phyloP scores from a whole-genome alignment of 805 yeast species.

The Myxozyma geophila region DNA sequence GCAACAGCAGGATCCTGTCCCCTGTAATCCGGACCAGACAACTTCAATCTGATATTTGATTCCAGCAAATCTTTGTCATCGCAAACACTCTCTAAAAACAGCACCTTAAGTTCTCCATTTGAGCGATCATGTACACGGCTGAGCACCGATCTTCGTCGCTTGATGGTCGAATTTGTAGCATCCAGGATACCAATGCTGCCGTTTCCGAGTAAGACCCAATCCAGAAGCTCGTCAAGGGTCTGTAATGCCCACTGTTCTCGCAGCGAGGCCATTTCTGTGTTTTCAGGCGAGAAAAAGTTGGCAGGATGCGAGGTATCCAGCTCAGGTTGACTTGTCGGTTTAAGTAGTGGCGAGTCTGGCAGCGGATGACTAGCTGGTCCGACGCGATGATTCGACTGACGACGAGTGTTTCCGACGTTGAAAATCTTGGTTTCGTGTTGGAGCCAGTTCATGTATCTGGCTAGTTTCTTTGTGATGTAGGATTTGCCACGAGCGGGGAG shows the following conservation, averaged over 20 bases:
- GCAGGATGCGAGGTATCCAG: slow-evolving; percentile 63
- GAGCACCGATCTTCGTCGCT: slow-evolving; percentile 68
- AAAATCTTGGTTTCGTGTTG: slow-evolving; percentile 89
- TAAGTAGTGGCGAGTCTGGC: slow-evolving; percentile 48
- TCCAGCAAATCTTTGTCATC: slow-evolving; percentile 79
- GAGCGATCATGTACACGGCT: slow-evolving; percentile 43
- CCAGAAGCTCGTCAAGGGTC: slow-evolving; percentile 80
- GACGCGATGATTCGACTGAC: slow-evolving; percentile 63
- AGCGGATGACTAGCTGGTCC: slow-evolving; percentile 75
- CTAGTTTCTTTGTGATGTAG: slow-evolving; percentile 86
- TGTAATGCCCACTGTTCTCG: slow-evolving; percentile 97
- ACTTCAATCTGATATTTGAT: slow-evolving; percentile 78
- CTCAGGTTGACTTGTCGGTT: slow-evolving; percentile 4
- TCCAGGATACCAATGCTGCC: slow-evolving; percentile 95
- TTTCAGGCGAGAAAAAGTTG: slow-evolving; percentile 82
- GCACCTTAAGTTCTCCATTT: slow-evolving; percentile 62
- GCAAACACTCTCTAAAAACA: slow-evolving; percentile 86
- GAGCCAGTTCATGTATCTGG: slow-evolving; percentile 89
- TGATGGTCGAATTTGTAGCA: slow-evolving; percentile 86
- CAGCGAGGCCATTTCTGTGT: slow-evolving; percentile 62
- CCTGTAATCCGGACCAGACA: slow-evolving; percentile 90
- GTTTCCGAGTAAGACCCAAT: slow-evolving; percentile 75
- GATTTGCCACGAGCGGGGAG: slow-evolving; percentile 93
- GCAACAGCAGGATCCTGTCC: slow-evolving; percentile 84
- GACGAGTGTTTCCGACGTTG: slow-evolving; percentile 93